Percentiles rank a stretch among this genome's conserved stretches.
phyloP scores from a whole-genome alignment of 2,329 filamentous ascomycete species.

The Colletotrichum higginsianum region DNA sequence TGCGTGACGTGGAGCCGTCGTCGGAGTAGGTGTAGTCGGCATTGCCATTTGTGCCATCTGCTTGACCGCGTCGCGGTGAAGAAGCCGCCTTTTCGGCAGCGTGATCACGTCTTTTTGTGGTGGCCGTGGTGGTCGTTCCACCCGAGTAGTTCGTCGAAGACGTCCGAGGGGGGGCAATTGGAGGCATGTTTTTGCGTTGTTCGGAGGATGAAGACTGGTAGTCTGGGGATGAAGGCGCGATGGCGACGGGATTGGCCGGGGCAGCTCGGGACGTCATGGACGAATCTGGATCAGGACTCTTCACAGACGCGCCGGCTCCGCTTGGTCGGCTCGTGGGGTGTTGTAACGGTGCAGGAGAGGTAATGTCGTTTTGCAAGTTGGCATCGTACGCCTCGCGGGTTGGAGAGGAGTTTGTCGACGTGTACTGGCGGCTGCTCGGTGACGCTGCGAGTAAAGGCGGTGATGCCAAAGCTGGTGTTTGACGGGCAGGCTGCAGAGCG shows the following conservation, averaged over 20 bases:
- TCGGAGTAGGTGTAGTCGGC: slow-evolving; percentile 49
- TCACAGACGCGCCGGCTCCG: slow-evolving; percentile 60
- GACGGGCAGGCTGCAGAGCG: slow-evolving; percentile 73
- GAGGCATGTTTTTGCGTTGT: slow-evolving; percentile 74
- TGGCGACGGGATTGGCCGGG: slow-evolving; percentile 58
- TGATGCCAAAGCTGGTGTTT: slow-evolving; percentile 63
- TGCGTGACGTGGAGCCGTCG: slow-evolving; percentile 57
- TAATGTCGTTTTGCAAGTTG: slow-evolving; percentile 60
- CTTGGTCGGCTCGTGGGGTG: slow-evolving; percentile 69
- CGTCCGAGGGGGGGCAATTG: slow-evolving; percentile 84
- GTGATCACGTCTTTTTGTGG: slow-evolving; percentile 61
- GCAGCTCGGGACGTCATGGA: slow-evolving; percentile 65
- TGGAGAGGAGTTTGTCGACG: slow-evolving; percentile 66
- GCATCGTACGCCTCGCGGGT: slow-evolving; percentile 72
- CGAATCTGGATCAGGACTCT: slow-evolving; percentile 54
- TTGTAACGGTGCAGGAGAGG: slow-evolving; percentile 67
- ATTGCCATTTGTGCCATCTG: slow-evolving; percentile 55
- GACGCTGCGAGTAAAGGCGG: slow-evolving; percentile 62
- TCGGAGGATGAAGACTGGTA: slow-evolving; percentile 62
- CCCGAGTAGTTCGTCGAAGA: slow-evolving; percentile 74
- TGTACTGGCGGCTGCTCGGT: slow-evolving; percentile 66
- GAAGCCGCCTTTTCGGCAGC: slow-evolving; percentile 61
- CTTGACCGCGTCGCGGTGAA: slow-evolving; percentile 58
- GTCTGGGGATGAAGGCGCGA: slow-evolving; percentile 58
- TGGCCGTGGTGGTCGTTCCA: slow-evolving; percentile 54